These are phyloP conservation scores for Marchantia polymorpha DNA, from an alignment of 225 moss, liverwort and hornwort species.

Conservation along the genomic window DNA sequence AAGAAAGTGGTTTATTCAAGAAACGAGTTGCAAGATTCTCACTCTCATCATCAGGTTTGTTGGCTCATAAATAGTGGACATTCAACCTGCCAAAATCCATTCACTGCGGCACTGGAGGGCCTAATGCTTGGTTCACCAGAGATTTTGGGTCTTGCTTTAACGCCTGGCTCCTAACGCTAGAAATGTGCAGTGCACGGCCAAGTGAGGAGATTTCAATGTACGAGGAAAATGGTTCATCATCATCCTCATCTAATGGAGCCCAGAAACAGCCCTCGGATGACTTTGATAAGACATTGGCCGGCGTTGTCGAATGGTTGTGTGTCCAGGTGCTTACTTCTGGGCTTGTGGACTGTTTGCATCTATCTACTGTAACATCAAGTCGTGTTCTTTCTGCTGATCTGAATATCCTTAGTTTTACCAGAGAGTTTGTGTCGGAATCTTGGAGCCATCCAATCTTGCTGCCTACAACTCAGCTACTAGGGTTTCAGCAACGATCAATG, in stretches of 20 bases:
- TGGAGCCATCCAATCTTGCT: neutral
- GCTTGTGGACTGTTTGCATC: neutral
- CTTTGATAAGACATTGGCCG: slow-evolving; percentile 53
- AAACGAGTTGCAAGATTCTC: slow-evolving; percentile 91
- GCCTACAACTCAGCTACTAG: neutral
- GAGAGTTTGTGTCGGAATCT: neutral
- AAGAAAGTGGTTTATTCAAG: slow-evolving; percentile 91
- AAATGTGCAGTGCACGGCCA: slow-evolving; percentile 71
- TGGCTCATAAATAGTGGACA: neutral
- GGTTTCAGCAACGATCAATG: too few relatives aligned
- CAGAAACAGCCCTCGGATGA: slow-evolving; percentile 51
- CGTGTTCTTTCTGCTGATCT: neutral
- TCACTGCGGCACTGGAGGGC: neutral
- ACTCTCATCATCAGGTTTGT: slow-evolving; percentile 80
- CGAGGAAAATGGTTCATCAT: slow-evolving; percentile 37
- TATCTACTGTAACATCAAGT: too few relatives aligned
- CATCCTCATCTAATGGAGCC: slow-evolving; percentile 25
- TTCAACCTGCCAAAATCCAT: neutral
- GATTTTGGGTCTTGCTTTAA: slow-evolving; percentile 13
- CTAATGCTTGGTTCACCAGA: neutral
- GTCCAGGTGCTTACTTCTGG: slow-evolving; percentile 48
- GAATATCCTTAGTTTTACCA: neutral
- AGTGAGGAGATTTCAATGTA: slow-evolving; percentile 40
- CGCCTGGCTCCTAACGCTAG: slow-evolving; percentile 32
- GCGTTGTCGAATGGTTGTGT: slow-evolving; percentile 78